These are phyloP conservation scores for Puccinia sorghi DNA, from an alignment of 1,284 basidiomycete species.

Conservation along the genomic window DNA sequence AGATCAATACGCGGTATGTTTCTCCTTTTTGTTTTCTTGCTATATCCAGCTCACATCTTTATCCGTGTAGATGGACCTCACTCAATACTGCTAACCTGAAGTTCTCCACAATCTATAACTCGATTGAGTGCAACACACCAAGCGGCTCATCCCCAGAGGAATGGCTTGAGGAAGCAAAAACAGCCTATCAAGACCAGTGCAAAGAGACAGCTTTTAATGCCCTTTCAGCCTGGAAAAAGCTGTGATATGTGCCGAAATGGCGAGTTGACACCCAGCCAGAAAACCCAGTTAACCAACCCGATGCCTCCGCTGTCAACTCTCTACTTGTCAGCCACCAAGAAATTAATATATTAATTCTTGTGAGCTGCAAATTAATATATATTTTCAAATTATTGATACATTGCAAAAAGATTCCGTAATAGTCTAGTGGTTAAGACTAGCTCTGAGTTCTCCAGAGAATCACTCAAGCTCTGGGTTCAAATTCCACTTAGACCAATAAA, in stretches of 20 bases:
- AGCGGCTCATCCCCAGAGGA: not conserved
- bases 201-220: not conserved
- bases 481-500: no score
- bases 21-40: not conserved
- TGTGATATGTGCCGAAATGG: constrained; percentile 7
- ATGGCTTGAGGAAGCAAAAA: not conserved
- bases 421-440: no score
- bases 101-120: not conserved
- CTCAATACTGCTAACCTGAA: constrained; percentile 10
- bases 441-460: no score
- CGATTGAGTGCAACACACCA: constrained; percentile 9
- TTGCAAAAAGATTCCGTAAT: no score
- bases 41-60: not conserved
- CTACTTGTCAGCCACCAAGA: no score
- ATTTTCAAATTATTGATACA: no score
- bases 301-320: not conserved
- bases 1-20: constrained; percentile 1
- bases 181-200: not conserved
- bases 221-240: not conserved
- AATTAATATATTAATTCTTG: no score
- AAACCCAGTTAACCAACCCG: no score
- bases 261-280: no score
- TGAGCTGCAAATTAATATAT: no score
- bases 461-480: no score
- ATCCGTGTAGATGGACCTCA: not conserved